phyloP scores from a whole-genome alignment of 441 rosid genomes.

The Croton laevigatus region DNA sequence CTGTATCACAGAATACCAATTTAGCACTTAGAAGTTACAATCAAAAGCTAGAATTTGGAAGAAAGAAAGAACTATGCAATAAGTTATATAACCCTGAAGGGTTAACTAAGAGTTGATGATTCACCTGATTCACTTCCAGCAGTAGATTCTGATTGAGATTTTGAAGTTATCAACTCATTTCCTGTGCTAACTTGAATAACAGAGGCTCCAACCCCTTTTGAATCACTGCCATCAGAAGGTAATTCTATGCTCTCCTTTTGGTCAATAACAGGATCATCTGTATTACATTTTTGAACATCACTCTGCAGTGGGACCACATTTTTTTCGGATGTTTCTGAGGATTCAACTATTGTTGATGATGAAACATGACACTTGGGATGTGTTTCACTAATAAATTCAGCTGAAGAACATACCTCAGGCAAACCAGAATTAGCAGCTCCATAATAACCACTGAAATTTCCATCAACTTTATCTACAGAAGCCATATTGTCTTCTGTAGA shows the following conservation, averaged over 20 bases:
- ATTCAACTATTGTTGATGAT: slow-evolving; percentile 24
- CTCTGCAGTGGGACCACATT: slow-evolving; percentile 16
- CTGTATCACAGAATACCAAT: slow-evolving; percentile 18
- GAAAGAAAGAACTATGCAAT: slow-evolving; percentile 16
- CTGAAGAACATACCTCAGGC: slow-evolving; percentile 25
- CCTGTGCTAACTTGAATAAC: slow-evolving; percentile 26
- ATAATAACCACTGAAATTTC: slow-evolving; percentile 22
- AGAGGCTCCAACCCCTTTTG: slow-evolving; percentile 26
- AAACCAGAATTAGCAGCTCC: slow-evolving; percentile 20
- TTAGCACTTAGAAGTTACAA: slow-evolving; percentile 22
- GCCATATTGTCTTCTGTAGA: slow-evolving; percentile 27
- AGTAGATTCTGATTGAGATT: slow-evolving; percentile 33
- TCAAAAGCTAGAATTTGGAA: slow-evolving; percentile 7
- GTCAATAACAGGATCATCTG: slow-evolving; percentile 17
- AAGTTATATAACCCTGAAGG: slow-evolving; percentile 7
- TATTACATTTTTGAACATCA: slow-evolving; percentile 20
- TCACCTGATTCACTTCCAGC: slow-evolving; percentile 43
- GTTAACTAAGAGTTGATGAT: slow-evolving; percentile 16
- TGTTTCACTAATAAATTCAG: slow-evolving; percentile 29
- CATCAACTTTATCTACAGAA: slow-evolving; percentile 29
- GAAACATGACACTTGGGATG: slow-evolving; percentile 20
- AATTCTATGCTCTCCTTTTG: slow-evolving; percentile 32
- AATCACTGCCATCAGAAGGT: slow-evolving; percentile 30
- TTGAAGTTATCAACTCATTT: slow-evolving; percentile 31
- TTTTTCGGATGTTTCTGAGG: slow-evolving; percentile 24